Base-by-base conservation (phyloP, 1,139 yeast species). In the Hansenula sp. region DNA sequence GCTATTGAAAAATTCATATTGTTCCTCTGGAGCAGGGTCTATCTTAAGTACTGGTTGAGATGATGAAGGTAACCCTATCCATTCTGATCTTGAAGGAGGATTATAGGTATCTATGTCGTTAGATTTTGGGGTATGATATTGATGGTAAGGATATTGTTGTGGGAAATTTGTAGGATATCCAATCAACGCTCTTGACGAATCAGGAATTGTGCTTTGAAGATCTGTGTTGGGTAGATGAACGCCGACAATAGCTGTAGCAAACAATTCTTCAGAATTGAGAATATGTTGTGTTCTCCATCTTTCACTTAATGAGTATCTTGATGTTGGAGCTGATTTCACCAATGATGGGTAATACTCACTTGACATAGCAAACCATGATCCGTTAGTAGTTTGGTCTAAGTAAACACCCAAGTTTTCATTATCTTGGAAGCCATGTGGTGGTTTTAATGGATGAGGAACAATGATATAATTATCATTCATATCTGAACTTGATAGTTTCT, bases 341-440 rank as follows among this genome's bases (percentile, higher is more conserved):
- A 89, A 61, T 0, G 94, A 79, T 0, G 97, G 96, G 55, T 82
- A 90, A 51, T 80, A 73, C 22, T 62, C 60, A 48, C 81, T 85
- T 25, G 95, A 84, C 75, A 90, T 72, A 11, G 96, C 97, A 65
- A 76, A 87, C 96, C 96, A 89, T 0, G 57, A 52, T 0, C 53
- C 51, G 29, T 45, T 41, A 9, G 21, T 32, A 2, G 59, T 55
- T 9, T 44, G 40, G 14, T 44, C 57, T 14, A 55, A 25, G 34
- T 50, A 55, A 0, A 53, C 51, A 3, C 55, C 54, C 8, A 35
- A 34, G 62, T 53, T 36, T 61, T 61, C 40, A 18, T 40, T 32
- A 2, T 43, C 47, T 16, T 34, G 26, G 16, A 41, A 44, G 60
- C 46, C 45, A n/a, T 40, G 28, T 64, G 47, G 72, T 36, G 74